These are phyloP conservation scores for Pleurotus pulmonarius DNA, from an alignment of 768 basidiomycete species.

Conservation along the genomic window DNA sequence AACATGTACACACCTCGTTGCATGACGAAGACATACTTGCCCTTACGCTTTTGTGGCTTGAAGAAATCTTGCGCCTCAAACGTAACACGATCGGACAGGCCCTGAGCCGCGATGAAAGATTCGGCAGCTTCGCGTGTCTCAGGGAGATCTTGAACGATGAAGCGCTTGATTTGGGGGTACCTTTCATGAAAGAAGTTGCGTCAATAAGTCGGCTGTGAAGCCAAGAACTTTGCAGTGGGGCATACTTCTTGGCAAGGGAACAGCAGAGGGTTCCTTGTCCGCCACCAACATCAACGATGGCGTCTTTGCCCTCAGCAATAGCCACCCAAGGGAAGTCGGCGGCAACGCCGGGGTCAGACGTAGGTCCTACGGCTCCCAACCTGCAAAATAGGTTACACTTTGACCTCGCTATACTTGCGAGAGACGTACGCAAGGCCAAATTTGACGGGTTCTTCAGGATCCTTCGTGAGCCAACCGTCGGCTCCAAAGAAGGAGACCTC, in stretches of 20 bases:
- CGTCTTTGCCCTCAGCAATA: constrained; percentile 29
- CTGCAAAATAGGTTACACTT: constrained; percentile 11
- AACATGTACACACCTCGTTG: constrained; percentile 25
- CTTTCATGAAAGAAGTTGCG: constrained; percentile 12
- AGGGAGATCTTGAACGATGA: constrained; percentile 34
- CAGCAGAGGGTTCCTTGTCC: constrained; percentile 36
- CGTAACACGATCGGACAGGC: constrained; percentile 25
- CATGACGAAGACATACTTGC: constrained; percentile 34
- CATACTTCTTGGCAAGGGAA: constrained; percentile 31
- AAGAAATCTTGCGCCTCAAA: constrained; percentile 38
- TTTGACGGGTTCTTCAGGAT: constrained; percentile 30
- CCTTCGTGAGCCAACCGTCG: constrained; percentile 32
- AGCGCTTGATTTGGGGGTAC: constrained; percentile 32
- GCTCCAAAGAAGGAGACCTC: constrained; percentile 31
- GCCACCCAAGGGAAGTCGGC: constrained; percentile 36
- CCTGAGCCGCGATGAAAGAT: constrained; percentile 28
- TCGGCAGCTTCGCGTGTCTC: constrained; percentile 30
- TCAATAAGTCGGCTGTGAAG: background rate
- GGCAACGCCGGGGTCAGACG: constrained; percentile 33
- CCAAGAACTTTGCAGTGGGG: background rate
- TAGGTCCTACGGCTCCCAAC: constrained; percentile 33
- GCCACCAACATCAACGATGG: constrained; percentile 36
- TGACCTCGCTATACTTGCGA: background rate
- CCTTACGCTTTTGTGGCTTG: constrained; percentile 34
- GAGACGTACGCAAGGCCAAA: constrained; percentile 29